A percentile compares a stretch with the other conserved stretches of the same genome.
Conservation (phyloP, 495 filamentous ascomycete species). For the Lepraria neglecta region DNA sequence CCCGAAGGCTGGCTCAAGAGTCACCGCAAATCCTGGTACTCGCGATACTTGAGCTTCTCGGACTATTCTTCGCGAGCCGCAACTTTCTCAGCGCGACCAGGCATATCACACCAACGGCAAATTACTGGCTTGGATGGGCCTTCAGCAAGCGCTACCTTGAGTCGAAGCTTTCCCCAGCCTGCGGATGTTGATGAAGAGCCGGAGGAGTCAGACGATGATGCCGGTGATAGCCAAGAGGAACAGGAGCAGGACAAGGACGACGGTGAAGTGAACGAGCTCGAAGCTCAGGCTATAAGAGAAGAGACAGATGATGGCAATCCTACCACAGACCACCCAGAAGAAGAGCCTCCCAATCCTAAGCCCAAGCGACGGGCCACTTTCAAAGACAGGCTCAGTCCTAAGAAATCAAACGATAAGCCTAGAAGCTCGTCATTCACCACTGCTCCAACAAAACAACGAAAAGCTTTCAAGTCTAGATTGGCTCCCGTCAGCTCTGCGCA, state of each 20-base stretch:
- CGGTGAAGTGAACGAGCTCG: constrained; percentile 25
- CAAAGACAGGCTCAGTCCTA: constrained; percentile 1
- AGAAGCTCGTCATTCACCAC: constrained; percentile 18
- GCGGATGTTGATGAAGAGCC: constrained; percentile 33
- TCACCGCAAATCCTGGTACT: constrained; percentile 60
- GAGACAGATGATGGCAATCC: background rate
- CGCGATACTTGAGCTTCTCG: constrained; percentile 43
- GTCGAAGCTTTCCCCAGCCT: constrained; percentile 41
- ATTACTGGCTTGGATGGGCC: constrained; percentile 38
- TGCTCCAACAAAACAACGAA: constrained; percentile 9
- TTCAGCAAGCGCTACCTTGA: constrained; percentile 34
- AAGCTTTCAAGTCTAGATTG: background rate
- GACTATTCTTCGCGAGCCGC: constrained; percentile 53
- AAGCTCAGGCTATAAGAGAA: constrained; percentile 15
- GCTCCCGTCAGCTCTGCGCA: background rate
- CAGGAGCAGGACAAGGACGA: constrained; percentile 28
- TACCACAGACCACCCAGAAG: background rate
- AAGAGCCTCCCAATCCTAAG: constrained; percentile 5
- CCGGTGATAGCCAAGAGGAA: constrained; percentile 18
- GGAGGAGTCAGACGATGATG: constrained; percentile 19
- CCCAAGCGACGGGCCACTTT: constrained; percentile 5
- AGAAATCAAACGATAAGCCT: background rate
- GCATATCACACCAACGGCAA: constrained; percentile 37
- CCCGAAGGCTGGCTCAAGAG: constrained; percentile 62
- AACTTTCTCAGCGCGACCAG: constrained; percentile 48